A percentile compares a stretch with the other conserved stretches of the same genome.
Evolutionary conservation across 768 basidiomycete genomes (phyloP).

Genomic region (Phylloporus rhodoxanthus): DNA sequence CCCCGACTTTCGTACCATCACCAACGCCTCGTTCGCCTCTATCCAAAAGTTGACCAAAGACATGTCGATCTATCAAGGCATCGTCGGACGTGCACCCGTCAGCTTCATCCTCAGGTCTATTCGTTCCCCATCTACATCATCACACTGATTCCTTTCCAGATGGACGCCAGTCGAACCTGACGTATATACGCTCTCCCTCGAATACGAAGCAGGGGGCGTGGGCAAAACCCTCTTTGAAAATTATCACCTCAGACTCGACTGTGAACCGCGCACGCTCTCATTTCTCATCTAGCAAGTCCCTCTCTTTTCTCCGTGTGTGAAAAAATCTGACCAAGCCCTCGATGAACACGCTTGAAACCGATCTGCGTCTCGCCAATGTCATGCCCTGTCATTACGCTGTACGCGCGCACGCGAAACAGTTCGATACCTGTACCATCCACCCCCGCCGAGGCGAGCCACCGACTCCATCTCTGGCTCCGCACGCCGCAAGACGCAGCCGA

Average conservation of each 20-base stretch:
- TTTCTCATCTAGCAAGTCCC: conserved; percentile 57
- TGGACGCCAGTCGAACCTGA: conserved; percentile 43
- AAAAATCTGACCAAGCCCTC: background rate
- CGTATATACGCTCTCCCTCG: conserved; percentile 51
- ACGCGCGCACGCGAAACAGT: conserved; percentile 25
- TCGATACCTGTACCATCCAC: conserved; percentile 49
- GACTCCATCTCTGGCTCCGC: conserved; percentile 59
- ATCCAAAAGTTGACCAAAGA: conserved; percentile 39
- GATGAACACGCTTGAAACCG: too few species aligned
- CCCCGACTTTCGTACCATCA: conserved; percentile 54
- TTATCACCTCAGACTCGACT: conserved; percentile 46
- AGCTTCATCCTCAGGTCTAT: conserved; percentile 49
- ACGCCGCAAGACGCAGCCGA: conserved; percentile 24
- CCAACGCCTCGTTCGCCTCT: conserved; percentile 51
- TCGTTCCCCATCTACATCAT: background rate
- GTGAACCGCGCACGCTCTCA: conserved; percentile 45
- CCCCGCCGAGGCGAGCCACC: conserved; percentile 54
- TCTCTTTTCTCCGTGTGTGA: background rate
- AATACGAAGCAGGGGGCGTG: conserved; percentile 61
- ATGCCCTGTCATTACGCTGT: too few species aligned
- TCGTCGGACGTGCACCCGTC: conserved; percentile 52
- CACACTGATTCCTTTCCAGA: conserved; percentile 15
- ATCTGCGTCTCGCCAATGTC: background rate
- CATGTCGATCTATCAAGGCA: conserved; percentile 48
- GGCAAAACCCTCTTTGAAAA: conserved; percentile 52